A percentile compares a stretch with the other conserved stretches of the same genome.
phyloP scores from a whole-genome alignment of 345 rosid species.

The Draba incana region DNA sequence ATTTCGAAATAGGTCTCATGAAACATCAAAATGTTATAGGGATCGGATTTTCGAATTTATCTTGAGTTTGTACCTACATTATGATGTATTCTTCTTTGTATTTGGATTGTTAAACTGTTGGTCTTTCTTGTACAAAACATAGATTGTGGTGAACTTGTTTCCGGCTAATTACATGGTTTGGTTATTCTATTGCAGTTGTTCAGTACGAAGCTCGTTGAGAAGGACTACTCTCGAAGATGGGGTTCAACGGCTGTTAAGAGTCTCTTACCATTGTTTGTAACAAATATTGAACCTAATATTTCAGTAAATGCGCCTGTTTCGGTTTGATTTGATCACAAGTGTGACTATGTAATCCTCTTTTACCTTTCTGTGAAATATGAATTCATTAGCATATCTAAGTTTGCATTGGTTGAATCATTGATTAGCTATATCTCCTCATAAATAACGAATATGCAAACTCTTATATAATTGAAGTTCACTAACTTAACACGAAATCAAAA shows the following conservation, averaged over 20 bases:
- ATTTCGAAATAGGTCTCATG: too few species aligned
- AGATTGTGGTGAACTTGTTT: background rate
- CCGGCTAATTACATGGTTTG: constrained; percentile 14
- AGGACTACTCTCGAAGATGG: too few species aligned
- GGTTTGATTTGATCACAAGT: constrained; percentile 10
- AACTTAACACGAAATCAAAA: too few species aligned
- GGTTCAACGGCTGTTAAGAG: background rate
- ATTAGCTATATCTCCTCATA: too few species aligned
- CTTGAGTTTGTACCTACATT: background rate
- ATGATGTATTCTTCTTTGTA: background rate
- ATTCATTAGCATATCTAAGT: background rate
- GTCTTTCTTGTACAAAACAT: too few species aligned
- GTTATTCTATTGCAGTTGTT: constrained; percentile 53
- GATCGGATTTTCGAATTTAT: background rate
- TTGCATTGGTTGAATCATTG: too few species aligned
- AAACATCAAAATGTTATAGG: background rate
- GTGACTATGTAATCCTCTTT: constrained; percentile 10
- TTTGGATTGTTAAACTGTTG: background rate
- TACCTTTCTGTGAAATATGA: constrained; percentile 2
- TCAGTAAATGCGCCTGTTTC: background rate
- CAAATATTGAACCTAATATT: background rate
- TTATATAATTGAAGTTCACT: too few species aligned
- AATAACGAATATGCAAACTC: too few species aligned
- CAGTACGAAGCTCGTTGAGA: constrained; percentile 55
- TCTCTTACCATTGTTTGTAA: background rate